phyloP scores from a whole-genome alignment of 2,329 filamentous ascomycete species.

The Balansia obtecta region DNA sequence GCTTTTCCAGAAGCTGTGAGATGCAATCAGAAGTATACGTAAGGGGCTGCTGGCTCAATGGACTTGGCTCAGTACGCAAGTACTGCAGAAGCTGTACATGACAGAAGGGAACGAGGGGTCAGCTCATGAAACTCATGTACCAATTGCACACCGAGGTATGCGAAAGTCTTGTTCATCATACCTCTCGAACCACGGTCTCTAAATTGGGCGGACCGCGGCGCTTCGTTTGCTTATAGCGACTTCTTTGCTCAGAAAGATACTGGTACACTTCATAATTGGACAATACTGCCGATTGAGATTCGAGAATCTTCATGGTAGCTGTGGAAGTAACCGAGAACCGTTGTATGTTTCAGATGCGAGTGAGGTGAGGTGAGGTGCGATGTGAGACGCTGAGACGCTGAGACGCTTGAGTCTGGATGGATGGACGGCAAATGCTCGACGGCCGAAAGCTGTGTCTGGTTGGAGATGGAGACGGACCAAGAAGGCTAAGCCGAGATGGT shows the following conservation, averaged over 20 bases:
- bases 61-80: conserved; percentile 40
- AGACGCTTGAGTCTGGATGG: not conserved
- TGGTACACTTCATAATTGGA: conserved; percentile 63
- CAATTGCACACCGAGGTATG: not conserved
- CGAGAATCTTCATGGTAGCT: conserved; percentile 52
- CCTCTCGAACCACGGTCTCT: conserved; percentile 52
- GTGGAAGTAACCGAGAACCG: not conserved
- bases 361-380: not conserved
- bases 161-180: conserved; percentile 18
- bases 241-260: conserved; percentile 46
- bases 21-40: conserved; percentile 43
- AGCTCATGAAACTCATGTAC: not conserved
- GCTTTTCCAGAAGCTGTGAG: conserved; percentile 36
- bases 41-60: conserved; percentile 40
- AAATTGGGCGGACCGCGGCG: conserved; percentile 43
- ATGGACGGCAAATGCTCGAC: not conserved
- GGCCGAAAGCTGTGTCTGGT: not conserved
- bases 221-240: conserved; percentile 37
- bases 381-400: not conserved
- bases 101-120: not conserved
- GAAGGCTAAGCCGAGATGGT: not conserved
- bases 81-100: conserved; percentile 44
- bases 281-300: conserved; percentile 55
- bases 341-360: not conserved
- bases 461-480: not conserved